These are phyloP conservation scores for Camellia oleifera DNA, from an alignment of 179 eudicot genomes.

Conservation along the genomic window DNA sequence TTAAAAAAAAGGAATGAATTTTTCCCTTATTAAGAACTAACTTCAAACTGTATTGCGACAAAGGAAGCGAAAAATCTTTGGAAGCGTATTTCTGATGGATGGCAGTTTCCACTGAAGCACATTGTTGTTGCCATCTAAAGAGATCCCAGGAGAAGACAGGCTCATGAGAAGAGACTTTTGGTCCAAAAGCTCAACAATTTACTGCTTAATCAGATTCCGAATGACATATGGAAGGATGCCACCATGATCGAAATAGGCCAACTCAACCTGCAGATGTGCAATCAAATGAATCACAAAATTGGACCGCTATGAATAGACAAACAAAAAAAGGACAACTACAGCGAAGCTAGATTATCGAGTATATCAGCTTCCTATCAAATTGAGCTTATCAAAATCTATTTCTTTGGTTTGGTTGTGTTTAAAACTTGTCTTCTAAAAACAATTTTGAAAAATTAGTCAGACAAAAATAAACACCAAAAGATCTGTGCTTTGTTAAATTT, in stretches of 20 bases:
- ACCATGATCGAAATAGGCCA: slow-evolving; percentile 79
- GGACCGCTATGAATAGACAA: background rate
- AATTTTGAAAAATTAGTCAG: too few species aligned
- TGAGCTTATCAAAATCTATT: background rate
- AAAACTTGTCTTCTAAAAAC: background rate
- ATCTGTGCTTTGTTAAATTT: too few species aligned
- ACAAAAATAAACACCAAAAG: too few species aligned
- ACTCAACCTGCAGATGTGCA: slow-evolving; percentile 58
- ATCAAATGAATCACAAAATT: background rate
- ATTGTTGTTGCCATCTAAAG: background rate
- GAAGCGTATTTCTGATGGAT: background rate
- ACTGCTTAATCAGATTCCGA: slow-evolving; percentile 54
- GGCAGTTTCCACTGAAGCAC: background rate
- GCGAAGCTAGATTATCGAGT: background rate
- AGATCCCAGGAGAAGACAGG: background rate
- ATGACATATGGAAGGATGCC: slow-evolving; percentile 87
- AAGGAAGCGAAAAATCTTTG: background rate
- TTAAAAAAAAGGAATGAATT: background rate
- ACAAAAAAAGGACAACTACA: background rate
- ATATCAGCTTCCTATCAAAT: background rate
- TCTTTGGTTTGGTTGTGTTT: background rate
- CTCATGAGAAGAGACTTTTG: background rate
- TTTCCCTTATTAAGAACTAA: background rate
- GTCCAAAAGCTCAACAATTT: background rate
- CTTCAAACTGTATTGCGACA: background rate